A percentile compares a stretch with the other conserved stretches of the same genome.
These are phyloP conservation scores for Penicillium expansum DNA, from an alignment of 2,329 filamentous ascomycete species.

Conservation along the genomic window DNA sequence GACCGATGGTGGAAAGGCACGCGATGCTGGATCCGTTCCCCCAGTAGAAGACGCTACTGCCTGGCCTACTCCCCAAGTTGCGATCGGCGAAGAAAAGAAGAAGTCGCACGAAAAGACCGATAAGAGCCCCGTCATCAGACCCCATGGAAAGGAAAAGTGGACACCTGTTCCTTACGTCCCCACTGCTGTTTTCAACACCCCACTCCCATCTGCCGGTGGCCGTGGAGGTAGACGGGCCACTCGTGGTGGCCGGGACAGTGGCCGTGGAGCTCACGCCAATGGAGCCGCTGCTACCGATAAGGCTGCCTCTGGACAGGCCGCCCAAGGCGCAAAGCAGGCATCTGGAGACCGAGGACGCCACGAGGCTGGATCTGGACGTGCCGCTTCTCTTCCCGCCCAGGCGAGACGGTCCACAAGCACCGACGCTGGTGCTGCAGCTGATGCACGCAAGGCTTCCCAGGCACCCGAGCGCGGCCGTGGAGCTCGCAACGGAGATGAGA, in stretches of 20 bases:
- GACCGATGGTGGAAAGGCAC: conserved; percentile 42
- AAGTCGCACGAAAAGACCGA: conserved; percentile 65
- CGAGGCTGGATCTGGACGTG: conserved; percentile 37
- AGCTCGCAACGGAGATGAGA: conserved; percentile 34
- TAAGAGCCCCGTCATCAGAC: conserved; percentile 57
- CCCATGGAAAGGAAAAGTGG: conserved; percentile 77
- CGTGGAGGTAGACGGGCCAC: conserved; percentile 56
- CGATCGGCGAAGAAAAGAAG: conserved; percentile 72
- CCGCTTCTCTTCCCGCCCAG: conserved; percentile 42
- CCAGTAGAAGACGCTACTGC: conserved; percentile 72
- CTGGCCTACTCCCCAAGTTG: conserved; percentile 88
- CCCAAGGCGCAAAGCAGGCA: conserved; percentile 32
- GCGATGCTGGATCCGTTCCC: conserved; percentile 50
- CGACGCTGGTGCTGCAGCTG: conserved; percentile 29
- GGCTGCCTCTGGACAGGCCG: conserved; percentile 27
- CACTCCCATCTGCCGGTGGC: conserved; percentile 51
- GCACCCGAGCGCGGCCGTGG: conserved; percentile 33
- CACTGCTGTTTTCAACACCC: conserved; percentile 81
- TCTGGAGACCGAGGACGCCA: conserved; percentile 36
- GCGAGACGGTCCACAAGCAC: conserved; percentile 36
- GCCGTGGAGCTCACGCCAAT: conserved; percentile 44
- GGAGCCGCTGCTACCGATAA: conserved; percentile 36
- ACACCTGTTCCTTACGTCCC: conserved; percentile 78
- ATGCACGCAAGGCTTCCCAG: conserved; percentile 35
- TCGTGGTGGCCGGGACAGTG: conserved; percentile 54